Conservation (phyloP, 139 green algal genomes). For the Chara braunii region DNA sequence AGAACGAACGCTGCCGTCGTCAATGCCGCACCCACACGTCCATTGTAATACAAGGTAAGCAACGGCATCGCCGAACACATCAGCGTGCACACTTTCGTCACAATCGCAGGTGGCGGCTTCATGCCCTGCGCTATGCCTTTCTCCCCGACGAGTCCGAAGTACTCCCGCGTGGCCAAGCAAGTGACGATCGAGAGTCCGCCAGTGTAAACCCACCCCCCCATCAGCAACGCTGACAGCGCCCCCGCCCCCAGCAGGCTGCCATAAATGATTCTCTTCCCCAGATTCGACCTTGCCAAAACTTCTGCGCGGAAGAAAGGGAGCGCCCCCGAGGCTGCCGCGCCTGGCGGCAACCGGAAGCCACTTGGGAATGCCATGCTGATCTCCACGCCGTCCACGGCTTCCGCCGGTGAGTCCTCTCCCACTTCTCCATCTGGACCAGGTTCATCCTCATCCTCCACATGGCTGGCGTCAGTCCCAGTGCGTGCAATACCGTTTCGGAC, state of each 20-base stretch:
- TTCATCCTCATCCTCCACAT: no score
- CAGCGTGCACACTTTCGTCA: not conserved
- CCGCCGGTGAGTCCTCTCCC: no score
- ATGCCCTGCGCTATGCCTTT: conserved; percentile 3
- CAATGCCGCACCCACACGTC: no score
- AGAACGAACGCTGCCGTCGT: conserved; percentile 6
- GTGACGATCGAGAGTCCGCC: not conserved
- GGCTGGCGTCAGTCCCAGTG: no score
- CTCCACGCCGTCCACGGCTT: no score
- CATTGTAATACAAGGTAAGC: conserved; percentile 29
- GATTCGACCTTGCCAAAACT: no score
- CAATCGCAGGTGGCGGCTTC: not conserved
- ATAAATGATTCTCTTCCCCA: conserved; percentile 29
- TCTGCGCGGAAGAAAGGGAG: no score
- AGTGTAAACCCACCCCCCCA: conserved; percentile 24
- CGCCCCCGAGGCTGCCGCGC: no score
- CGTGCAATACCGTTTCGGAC: no score
- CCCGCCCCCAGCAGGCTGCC: conserved; percentile 16
- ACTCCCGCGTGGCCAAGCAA: conserved; percentile 13
- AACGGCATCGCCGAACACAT: conserved; percentile 4
- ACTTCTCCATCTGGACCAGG: no score
- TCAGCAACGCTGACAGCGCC: conserved; percentile 4
- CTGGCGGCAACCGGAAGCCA: no score
- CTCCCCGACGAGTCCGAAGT: conserved; percentile 15
- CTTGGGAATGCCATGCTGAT: no score